phyloP scores from a whole-genome alignment of 2,329 filamentous ascomycete genomes.

The Colletotrichum musae region DNA sequence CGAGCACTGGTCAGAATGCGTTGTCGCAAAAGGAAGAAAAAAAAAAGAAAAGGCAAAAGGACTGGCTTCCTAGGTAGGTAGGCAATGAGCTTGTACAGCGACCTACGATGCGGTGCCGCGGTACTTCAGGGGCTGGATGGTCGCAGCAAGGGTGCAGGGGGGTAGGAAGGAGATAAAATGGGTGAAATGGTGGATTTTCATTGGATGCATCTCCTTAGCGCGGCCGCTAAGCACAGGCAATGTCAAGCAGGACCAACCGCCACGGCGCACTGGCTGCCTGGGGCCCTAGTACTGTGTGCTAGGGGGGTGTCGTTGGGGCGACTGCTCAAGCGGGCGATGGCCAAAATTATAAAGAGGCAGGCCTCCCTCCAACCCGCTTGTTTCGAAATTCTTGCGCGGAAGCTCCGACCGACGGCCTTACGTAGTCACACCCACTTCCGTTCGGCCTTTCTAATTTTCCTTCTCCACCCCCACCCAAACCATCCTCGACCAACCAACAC shows the following conservation, averaged over 20 bases:
- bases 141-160: slow-evolving; percentile 50
- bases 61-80: background rate
- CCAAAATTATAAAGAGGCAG: slow-evolving; percentile 71
- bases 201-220: slow-evolving; percentile 56
- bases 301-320: slow-evolving; percentile 57
- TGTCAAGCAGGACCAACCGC: slow-evolving; percentile 57
- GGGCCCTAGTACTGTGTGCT: slow-evolving; percentile 35
- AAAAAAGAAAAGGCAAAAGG: background rate
- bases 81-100: slow-evolving; percentile 19
- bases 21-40: slow-evolving; percentile 27
- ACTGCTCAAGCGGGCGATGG: slow-evolving; percentile 53
- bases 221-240: slow-evolving; percentile 54
- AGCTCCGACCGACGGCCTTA: slow-evolving; percentile 70
- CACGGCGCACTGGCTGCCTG: slow-evolving; percentile 53
- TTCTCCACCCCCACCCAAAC: slow-evolving; percentile 48
- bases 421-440: slow-evolving; percentile 60
- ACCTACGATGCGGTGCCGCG: slow-evolving; percentile 32
- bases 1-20: slow-evolving; percentile 32
- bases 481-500: slow-evolving; percentile 32
- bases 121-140: slow-evolving; percentile 57
- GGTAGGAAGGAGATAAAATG: slow-evolving; percentile 58
- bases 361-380: slow-evolving; percentile 67
- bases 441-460: slow-evolving; percentile 60
- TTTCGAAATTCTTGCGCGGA: slow-evolving; percentile 67
- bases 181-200: slow-evolving; percentile 48